Percentiles rank a stretch among this genome's conserved stretches.
phyloP scores from a whole-genome alignment of 1,284 basidiomycete species.

The Quambalaria eucalypti region DNA sequence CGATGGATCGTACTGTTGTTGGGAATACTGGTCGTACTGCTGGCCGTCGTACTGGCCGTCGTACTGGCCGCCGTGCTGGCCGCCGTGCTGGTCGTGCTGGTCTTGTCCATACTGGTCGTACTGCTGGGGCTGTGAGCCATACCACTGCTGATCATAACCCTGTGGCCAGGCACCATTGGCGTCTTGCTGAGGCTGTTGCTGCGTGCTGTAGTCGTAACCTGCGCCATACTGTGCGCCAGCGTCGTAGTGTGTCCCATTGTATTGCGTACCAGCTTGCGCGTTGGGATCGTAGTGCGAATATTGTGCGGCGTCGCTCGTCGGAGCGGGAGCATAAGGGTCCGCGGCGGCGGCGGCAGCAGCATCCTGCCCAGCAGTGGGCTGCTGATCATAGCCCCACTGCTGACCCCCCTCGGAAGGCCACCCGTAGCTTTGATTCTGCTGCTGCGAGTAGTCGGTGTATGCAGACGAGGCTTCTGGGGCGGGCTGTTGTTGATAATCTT shows the following conservation, averaged over 20 bases:
- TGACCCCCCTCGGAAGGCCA: too few species aligned
- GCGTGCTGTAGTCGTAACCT: background rate
- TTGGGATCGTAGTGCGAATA: background rate
- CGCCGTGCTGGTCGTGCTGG: constrained; percentile 5
- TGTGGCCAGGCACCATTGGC: background rate
- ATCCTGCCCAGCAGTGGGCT: background rate
- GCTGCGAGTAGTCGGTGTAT: background rate
- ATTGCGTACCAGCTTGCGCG: background rate
- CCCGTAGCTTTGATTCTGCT: background rate
- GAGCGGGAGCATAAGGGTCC: background rate
- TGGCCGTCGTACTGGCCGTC: background rate
- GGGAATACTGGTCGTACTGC: constrained; percentile 5
- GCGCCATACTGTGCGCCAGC: background rate
- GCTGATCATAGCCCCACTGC: background rate
- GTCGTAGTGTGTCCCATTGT: background rate
- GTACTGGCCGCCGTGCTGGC: constrained; percentile 3
- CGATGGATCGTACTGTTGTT: constrained; percentile 16
- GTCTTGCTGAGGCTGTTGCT: background rate
- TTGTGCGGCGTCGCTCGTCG: background rate
- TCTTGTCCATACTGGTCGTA: constrained; percentile 5
- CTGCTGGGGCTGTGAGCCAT: constrained; percentile 2
- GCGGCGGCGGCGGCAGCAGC: background rate
- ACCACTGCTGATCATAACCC: constrained; percentile 6
- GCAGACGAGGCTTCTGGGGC: background rate
- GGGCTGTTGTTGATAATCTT: constrained; percentile 1